phyloP scores from a whole-genome alignment of 148 eudicot genomes.

The Rheum nobile region DNA sequence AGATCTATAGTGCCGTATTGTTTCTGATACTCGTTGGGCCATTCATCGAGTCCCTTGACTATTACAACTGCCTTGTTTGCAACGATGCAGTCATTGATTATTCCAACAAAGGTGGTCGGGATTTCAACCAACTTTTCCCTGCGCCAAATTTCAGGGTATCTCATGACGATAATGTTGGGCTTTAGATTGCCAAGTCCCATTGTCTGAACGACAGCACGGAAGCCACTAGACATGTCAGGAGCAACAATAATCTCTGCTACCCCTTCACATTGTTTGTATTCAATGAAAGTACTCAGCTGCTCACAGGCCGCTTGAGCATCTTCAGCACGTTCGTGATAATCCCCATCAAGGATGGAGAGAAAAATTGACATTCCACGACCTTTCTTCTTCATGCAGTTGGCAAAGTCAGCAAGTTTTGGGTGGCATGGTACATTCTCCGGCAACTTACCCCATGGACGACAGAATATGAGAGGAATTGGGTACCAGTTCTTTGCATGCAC shows the following conservation, averaged over 20 bases:
- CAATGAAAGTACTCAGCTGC: conserved; percentile 71
- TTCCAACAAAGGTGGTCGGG: conserved; percentile 89
- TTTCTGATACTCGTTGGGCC: conserved; percentile 92
- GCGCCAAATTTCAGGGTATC: conserved; percentile 98
- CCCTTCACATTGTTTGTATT: conserved; percentile 92
- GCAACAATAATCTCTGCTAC: conserved; percentile 96
- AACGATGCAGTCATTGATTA: conserved; percentile 89
- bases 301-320: conserved; percentile 83
- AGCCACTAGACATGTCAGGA: conserved; percentile 87
- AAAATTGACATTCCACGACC: conserved; percentile 98
- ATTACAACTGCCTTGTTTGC: conserved; percentile 98
- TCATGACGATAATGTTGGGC: conserved; percentile 91
- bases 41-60: conserved; percentile 94
- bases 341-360: conserved; percentile 82
- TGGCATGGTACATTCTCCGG: conserved; percentile 99
- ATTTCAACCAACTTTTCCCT: conserved; percentile 82
- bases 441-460: conserved; percentile 98
- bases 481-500: conserved; percentile 99
- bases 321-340: conserved; percentile 84
- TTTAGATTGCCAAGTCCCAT: conserved; percentile 99
- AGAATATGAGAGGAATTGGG: conserved; percentile 91
- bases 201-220: conserved; percentile 79
- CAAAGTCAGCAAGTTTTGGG: conserved; percentile 98
- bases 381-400: conserved; percentile 97
- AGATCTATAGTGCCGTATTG: conserved; percentile 94